These are phyloP conservation scores for Alloascoidea africana DNA, from an alignment of 805 yeast species.

Conservation along the genomic window DNA sequence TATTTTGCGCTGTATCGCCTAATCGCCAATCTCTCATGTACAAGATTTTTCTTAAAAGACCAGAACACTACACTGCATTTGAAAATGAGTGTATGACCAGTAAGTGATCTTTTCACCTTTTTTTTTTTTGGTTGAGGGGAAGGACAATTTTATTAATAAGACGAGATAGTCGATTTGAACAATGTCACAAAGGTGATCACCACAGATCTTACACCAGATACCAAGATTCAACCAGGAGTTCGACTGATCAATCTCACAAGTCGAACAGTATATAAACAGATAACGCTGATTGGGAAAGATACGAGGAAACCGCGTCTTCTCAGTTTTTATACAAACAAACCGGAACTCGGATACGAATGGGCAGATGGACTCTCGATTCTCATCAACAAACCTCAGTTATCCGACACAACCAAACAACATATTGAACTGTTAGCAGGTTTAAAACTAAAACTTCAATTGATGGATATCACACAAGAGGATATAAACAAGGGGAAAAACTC, in stretches of 20 bases:
- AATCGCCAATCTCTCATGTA: neutral
- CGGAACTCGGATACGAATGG: slow-evolving; percentile 58
- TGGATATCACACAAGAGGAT: slow-evolving; percentile 22
- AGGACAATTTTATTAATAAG: too few species aligned
- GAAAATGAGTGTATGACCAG: neutral
- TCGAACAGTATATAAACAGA: slow-evolving; percentile 40
- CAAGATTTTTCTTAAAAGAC: neutral
- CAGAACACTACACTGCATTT: neutral
- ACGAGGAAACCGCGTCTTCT: slow-evolving; percentile 24
- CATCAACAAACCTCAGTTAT: slow-evolving; percentile 21
- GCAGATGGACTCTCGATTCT: slow-evolving; percentile 57
- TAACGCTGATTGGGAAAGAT: slow-evolving; percentile 29
- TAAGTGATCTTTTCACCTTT: neutral
- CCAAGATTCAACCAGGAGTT: slow-evolving; percentile 14
- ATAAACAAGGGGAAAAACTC: neutral
- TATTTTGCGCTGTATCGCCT: neutral
- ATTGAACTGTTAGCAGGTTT: slow-evolving; percentile 27
- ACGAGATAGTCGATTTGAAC: slow-evolving; percentile 5
- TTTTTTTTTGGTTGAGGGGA: too few species aligned
- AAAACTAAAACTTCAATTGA: slow-evolving; percentile 33
- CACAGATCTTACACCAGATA: slow-evolving; percentile 26
- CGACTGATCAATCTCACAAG: slow-evolving; percentile 41
- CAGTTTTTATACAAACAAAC: slow-evolving; percentile 55
- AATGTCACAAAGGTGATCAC: slow-evolving; percentile 28
- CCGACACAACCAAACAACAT: slow-evolving; percentile 29